Evolutionary conservation across 1,284 basidiomycete species (phyloP).

Genomic region (Ganoderma resinaceum): DNA sequence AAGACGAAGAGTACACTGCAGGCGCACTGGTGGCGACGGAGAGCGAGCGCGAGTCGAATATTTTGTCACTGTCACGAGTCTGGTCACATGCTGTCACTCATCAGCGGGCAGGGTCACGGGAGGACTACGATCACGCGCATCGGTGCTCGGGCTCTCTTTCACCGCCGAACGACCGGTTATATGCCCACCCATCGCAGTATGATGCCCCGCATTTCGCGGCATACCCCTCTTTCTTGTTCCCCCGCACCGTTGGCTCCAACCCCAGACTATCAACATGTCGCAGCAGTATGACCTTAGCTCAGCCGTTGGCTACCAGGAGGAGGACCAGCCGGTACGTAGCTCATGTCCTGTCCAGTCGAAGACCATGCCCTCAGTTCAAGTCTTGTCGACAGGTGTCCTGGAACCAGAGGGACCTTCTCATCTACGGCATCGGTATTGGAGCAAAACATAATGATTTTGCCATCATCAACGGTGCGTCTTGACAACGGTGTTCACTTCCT

Average conservation of each 20-base stretch:
- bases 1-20: background rate
- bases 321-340: slow-evolving; percentile 37
- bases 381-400: slow-evolving; percentile 41
- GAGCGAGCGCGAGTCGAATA: background rate
- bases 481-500: too few species aligned
- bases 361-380: background rate
- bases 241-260: background rate
- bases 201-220: slow-evolving; percentile 10
- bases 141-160: slow-evolving; percentile 2
- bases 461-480: slow-evolving; percentile 64
- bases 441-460: slow-evolving; percentile 70
- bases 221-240: background rate
- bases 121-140: background rate
- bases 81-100: background rate
- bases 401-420: slow-evolving; percentile 74
- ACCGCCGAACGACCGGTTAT: slow-evolving; percentile 3
- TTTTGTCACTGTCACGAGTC: slow-evolving; percentile 20
- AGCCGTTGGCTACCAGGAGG: slow-evolving; percentile 40
- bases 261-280: slow-evolving; percentile 32
- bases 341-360: background rate
- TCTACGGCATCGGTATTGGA: slow-evolving; percentile 74
- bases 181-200: background rate
- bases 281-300: slow-evolving; percentile 37
- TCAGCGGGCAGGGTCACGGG: background rate
- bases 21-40: too few species aligned